phyloP scores from a whole-genome alignment of 768 basidiomycete species.

The Lactifluus rugatus region DNA sequence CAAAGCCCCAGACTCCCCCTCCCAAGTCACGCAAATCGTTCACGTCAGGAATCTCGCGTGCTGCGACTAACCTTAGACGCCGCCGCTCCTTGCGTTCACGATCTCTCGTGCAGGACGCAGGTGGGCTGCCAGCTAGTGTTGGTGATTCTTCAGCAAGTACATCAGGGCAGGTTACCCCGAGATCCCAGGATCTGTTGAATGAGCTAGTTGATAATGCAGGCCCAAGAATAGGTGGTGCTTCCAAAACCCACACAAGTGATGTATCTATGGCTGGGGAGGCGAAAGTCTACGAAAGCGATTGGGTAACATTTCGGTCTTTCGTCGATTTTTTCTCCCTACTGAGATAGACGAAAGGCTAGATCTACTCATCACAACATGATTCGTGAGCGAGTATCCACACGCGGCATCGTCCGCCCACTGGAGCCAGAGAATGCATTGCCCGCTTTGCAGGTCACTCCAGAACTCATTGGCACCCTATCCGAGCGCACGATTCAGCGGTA shows the following conservation, averaged over 20 bases:
- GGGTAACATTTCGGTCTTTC: slow-evolving; percentile 29
- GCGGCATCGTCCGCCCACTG: slow-evolving; percentile 72
- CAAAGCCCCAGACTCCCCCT: neutral
- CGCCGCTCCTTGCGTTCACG: neutral
- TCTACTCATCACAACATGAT: slow-evolving; percentile 56
- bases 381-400: slow-evolving; percentile 78
- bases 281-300: slow-evolving; percentile 41
- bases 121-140: neutral
- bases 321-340: neutral
- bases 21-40: neutral
- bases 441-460: slow-evolving; percentile 54
- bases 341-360: slow-evolving; percentile 22
- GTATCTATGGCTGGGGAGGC: slow-evolving; percentile 47
- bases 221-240: slow-evolving; percentile 15
- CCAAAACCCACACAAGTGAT: slow-evolving; percentile 15
- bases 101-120: neutral
- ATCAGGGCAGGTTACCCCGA: slow-evolving; percentile 1
- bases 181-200: neutral
- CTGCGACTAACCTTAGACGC: neutral
- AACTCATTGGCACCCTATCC: slow-evolving; percentile 64
- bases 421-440: slow-evolving; percentile 60
- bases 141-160: neutral
- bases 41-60: slow-evolving; percentile 1
- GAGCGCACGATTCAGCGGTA: slow-evolving; percentile 74
- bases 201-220: slow-evolving; percentile 21